These are phyloP conservation scores for Spergularia azorica DNA, from an alignment of 179 eudicot species.

Conservation along the genomic window DNA sequence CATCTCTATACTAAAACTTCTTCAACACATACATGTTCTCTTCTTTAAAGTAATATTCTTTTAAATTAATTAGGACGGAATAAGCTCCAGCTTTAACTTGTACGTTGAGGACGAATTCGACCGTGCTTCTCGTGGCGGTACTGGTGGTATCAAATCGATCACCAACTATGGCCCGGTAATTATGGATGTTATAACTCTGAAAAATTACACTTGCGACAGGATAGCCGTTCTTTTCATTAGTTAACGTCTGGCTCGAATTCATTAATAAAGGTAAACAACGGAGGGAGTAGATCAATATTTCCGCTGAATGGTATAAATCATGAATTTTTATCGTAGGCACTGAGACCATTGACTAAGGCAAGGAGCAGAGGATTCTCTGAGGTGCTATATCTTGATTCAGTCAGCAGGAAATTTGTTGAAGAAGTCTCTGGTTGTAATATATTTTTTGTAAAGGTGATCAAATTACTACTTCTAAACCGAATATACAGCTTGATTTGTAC, in stretches of 20 bases:
- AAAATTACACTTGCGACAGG: background rate
- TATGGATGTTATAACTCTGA: background rate
- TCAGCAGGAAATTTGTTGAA: constrained; percentile 32
- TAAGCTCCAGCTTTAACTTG: constrained; percentile 51
- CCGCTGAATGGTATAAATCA: constrained; percentile 9
- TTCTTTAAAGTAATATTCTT: background rate
- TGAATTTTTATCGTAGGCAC: constrained; percentile 18
- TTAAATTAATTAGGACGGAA: constrained; percentile 51
- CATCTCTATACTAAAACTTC: background rate
- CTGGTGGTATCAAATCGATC: constrained; percentile 77
- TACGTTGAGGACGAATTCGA: constrained; percentile 65
- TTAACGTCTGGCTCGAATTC: too few species aligned
- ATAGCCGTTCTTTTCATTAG: too few species aligned
- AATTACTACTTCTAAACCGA: background rate
- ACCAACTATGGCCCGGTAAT: constrained; percentile 79
- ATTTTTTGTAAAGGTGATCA: constrained; percentile 38
- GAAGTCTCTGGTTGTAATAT: constrained; percentile 46
- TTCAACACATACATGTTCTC: background rate
- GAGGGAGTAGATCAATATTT: constrained; percentile 27
- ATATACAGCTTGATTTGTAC: background rate
- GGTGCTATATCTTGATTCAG: constrained; percentile 43
- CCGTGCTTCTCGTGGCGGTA: constrained; percentile 77
- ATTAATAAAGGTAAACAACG: too few species aligned
- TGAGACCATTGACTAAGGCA: constrained; percentile 34
- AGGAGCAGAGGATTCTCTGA: constrained; percentile 40